Evolutionary conservation across 495 filamentous ascomycete genomes (phyloP).

Genomic region (Neurospora terricola): DNA sequence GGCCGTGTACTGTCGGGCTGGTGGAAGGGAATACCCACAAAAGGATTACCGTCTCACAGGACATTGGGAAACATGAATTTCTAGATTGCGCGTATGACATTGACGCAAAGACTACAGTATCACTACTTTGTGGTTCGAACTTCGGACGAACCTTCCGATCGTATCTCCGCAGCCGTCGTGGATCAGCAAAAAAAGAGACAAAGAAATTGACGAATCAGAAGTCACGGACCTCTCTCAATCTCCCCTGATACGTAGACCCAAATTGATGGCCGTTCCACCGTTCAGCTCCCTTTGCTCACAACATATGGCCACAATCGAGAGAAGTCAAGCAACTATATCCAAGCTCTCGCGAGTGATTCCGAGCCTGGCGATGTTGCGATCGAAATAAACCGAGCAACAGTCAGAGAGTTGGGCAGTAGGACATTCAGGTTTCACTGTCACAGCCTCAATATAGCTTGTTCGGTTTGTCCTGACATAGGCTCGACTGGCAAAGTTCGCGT

Average conservation of each 20-base stretch:
- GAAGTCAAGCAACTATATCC: background rate
- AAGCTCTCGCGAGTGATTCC: background rate
- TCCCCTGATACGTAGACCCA: background rate
- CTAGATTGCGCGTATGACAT: background rate
- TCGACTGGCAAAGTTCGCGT: background rate
- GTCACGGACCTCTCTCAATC: background rate
- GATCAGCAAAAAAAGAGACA: background rate
- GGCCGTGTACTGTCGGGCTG: background rate
- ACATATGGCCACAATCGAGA: background rate
- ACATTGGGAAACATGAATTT: background rate
- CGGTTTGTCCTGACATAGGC: background rate
- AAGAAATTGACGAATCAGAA: background rate
- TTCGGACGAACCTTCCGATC: background rate
- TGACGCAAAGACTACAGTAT: background rate
- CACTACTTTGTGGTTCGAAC: background rate
- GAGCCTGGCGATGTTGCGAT: background rate
- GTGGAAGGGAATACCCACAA: background rate
- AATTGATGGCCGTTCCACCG: background rate
- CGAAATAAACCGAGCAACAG: background rate
- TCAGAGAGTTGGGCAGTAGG: background rate
- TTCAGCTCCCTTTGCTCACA: background rate
- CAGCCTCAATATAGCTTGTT: background rate
- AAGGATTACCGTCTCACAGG: background rate
- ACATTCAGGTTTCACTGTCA: no score
- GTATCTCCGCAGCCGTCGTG: background rate